A percentile compares a stretch with the other conserved stretches of the same genome.
These are phyloP conservation scores for Boletus rex-veris DNA, from an alignment of 768 basidiomycete species.

Conservation along the genomic window DNA sequence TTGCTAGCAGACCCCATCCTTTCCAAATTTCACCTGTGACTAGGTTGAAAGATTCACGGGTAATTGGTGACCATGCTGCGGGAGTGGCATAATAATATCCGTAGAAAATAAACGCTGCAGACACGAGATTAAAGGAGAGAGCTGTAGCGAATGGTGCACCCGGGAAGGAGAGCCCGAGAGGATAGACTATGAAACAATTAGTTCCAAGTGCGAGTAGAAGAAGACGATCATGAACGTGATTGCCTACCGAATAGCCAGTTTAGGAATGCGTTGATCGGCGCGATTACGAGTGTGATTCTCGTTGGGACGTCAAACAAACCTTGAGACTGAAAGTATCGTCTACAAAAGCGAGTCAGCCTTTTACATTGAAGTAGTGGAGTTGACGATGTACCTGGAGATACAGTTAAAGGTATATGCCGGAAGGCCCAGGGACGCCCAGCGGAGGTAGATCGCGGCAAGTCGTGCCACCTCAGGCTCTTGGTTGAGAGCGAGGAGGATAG, in stretches of 20 bases:
- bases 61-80: conserved; percentile 69
- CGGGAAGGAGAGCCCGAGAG: conserved; percentile 80
- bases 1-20: conserved; percentile 62
- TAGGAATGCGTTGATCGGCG: conserved; percentile 79
- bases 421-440: conserved; percentile 72
- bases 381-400: conserved; percentile 43
- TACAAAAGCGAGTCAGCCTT: conserved; percentile 8
- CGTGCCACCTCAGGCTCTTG: conserved; percentile 84
- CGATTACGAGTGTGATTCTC: conserved; percentile 73
- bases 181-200: conserved; percentile 26
- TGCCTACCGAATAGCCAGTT: conserved; percentile 81
- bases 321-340: conserved; percentile 72
- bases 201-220: neutral
- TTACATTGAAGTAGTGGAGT: neutral
- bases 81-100: conserved; percentile 57
- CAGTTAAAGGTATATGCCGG: conserved; percentile 66
- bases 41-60: conserved; percentile 36
- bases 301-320: conserved; percentile 85
- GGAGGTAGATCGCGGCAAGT: conserved; percentile 73
- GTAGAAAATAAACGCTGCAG: conserved; percentile 57
- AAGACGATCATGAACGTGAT: neutral
- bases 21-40: conserved; percentile 61
- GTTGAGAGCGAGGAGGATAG: conserved; percentile 66
- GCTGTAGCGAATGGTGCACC: conserved; percentile 92
- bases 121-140: conserved; percentile 84